Conservation (phyloP, 2,329 filamentous ascomycete species). For the Cladosporium phlei region DNA sequence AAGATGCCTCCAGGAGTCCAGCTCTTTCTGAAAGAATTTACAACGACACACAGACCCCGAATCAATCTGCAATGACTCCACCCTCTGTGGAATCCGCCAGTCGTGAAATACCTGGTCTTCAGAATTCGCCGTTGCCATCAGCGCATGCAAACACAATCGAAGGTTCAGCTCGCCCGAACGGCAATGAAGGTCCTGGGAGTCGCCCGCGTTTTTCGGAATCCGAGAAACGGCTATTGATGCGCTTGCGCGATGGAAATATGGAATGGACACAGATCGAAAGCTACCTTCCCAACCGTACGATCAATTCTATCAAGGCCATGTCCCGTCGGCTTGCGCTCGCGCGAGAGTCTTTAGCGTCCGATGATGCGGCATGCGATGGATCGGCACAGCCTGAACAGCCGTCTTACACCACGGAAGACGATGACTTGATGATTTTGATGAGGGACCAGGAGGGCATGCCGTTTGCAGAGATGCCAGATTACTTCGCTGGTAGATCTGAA, state of each 20-base stretch:
- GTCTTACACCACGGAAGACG: constrained; percentile 16
- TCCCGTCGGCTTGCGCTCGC: no score
- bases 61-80: no score
- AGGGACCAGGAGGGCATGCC: constrained; percentile 32
- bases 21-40: no score
- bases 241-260: not conserved
- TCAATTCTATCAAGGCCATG: not conserved
- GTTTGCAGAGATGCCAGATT: constrained; percentile 7
- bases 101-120: no score
- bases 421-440: constrained; percentile 33
- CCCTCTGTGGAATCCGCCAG: no score
- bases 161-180: not conserved
- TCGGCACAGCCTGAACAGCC: not conserved
- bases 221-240: no score
- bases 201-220: no score
- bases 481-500: constrained; percentile 1
- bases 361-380: no score
- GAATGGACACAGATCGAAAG: constrained; percentile 31
- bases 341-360: no score
- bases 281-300: constrained; percentile 26
- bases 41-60: no score
- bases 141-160: no score
- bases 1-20: not conserved
- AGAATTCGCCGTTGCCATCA: no score
- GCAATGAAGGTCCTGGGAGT: not conserved